Conservation (phyloP, 2,329 filamentous ascomycete genomes). For the Penicillium sp. region DNA sequence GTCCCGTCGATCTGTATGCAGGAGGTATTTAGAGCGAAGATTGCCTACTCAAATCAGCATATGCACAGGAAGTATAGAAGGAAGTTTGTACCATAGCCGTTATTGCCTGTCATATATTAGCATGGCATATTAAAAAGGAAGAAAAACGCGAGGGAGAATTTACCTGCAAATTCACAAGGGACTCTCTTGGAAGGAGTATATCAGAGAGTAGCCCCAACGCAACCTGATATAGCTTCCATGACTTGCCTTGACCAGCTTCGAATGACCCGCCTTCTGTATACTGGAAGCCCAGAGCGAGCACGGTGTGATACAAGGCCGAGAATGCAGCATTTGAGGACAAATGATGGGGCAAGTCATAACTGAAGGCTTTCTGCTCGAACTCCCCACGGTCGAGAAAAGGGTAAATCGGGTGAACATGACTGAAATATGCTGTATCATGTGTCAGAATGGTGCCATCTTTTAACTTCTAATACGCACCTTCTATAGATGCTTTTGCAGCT, state of each 20-base stretch:
- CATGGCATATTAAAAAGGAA: background rate
- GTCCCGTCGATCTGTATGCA: slow-evolving; percentile 32
- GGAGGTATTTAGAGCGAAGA: slow-evolving; percentile 34
- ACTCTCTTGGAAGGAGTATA: slow-evolving; percentile 22
- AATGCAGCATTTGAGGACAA: slow-evolving; percentile 24
- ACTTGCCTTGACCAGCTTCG: slow-evolving; percentile 35
- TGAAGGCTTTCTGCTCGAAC: slow-evolving; percentile 33
- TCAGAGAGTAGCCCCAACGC: slow-evolving; percentile 36
- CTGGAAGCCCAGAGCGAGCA: slow-evolving; percentile 38
- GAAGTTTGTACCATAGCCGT: slow-evolving; percentile 17
- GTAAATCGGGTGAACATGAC: slow-evolving; percentile 36
- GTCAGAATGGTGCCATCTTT: background rate
- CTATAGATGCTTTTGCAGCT: slow-evolving; percentile 13
- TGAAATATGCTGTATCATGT: slow-evolving; percentile 34
- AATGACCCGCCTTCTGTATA: slow-evolving; percentile 35
- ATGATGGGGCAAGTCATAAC: slow-evolving; percentile 22
- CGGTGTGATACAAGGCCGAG: slow-evolving; percentile 37
- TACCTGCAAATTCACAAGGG: slow-evolving; percentile 13
- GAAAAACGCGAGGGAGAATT: background rate
- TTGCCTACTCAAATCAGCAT: slow-evolving; percentile 22
- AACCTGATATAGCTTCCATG: slow-evolving; percentile 39
- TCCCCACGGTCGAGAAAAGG: slow-evolving; percentile 37
- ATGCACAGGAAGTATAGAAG: background rate
- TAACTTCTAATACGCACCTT: slow-evolving; percentile 9
- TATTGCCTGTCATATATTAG: slow-evolving; percentile 8